A percentile compares a stretch with the other conserved stretches of the same genome.
phyloP scores from a whole-genome alignment of 345 rosid genomes.

The Moricandia arvensis region DNA sequence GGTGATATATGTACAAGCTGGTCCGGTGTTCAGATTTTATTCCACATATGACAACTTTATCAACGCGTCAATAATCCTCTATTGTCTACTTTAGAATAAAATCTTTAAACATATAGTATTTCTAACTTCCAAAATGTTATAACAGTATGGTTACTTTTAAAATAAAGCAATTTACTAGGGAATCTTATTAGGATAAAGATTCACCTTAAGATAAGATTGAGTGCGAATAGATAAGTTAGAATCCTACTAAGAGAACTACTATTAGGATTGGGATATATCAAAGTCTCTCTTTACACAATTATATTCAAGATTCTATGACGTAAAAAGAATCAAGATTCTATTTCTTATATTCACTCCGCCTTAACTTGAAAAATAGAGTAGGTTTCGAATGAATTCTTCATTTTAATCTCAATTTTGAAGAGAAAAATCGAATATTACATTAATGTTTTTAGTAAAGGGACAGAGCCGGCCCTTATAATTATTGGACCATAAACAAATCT shows the following conservation, averaged over 20 bases:
- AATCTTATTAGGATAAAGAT: background rate
- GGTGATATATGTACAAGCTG: background rate
- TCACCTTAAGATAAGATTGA: background rate
- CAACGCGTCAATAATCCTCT: background rate
- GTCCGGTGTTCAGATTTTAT: background rate
- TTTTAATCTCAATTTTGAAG: background rate
- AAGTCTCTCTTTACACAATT: background rate
- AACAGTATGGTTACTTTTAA: background rate
- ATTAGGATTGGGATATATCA: background rate
- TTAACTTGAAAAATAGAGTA: background rate
- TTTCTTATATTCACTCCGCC: background rate
- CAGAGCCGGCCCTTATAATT: no score
- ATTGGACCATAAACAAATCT: no score
- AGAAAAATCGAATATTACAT: background rate
- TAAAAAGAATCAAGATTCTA: background rate
- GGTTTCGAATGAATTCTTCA: background rate
- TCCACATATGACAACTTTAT: background rate
- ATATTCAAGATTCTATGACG: background rate
- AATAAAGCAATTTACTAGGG: background rate
- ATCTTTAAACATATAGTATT: background rate
- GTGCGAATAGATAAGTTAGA: background rate
- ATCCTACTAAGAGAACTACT: background rate
- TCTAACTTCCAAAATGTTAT: background rate
- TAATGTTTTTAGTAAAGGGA: background rate
- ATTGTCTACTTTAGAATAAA: background rate